phyloP scores from a whole-genome alignment of 805 yeast genomes.

The Wickerhamiella occidentalis region DNA sequence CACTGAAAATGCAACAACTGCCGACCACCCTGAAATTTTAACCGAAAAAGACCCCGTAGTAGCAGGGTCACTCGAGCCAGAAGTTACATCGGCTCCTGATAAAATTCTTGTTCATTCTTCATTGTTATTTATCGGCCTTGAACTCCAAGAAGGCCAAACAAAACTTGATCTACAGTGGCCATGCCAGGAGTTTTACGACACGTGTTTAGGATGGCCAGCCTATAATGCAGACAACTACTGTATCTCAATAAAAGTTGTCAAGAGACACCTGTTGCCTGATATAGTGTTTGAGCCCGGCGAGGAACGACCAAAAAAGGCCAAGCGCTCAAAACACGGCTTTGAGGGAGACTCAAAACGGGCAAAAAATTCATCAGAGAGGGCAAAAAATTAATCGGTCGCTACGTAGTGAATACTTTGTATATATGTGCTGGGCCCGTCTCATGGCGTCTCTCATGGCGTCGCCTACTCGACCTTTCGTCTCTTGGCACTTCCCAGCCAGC shows the following conservation, averaged over 20 bases:
- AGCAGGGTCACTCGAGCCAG: conserved; percentile 18
- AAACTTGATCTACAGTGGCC: conserved; percentile 73
- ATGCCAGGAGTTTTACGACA: conserved; percentile 73
- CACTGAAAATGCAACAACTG: conserved; percentile 3
- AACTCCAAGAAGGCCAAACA: conserved; percentile 37
- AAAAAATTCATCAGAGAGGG: background rate
- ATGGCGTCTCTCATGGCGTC: no score
- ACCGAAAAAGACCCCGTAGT: conserved; percentile 1
- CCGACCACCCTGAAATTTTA: conserved; percentile 7
- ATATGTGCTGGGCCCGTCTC: no score
- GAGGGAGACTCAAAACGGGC: conserved; percentile 13
- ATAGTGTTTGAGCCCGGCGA: conserved; percentile 79
- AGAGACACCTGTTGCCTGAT: conserved; percentile 63
- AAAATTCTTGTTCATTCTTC: conserved; percentile 44
- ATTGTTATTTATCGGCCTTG: conserved; percentile 70
- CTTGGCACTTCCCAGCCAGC: conserved; percentile 17
- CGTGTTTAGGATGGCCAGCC: conserved; percentile 62
- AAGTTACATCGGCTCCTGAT: conserved; percentile 13
- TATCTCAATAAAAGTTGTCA: conserved; percentile 59
- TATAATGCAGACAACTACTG: conserved; percentile 51
- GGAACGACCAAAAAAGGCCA: conserved; percentile 50
- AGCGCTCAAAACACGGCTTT: conserved; percentile 38
- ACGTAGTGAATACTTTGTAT: no score
- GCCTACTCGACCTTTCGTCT: background rate
- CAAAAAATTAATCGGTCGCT: no score